Percentiles rank a stretch among this genome's conserved stretches.
These are phyloP conservation scores for Purshia tridentata DNA, from an alignment of 306 rosid genomes.

Conservation along the genomic window DNA sequence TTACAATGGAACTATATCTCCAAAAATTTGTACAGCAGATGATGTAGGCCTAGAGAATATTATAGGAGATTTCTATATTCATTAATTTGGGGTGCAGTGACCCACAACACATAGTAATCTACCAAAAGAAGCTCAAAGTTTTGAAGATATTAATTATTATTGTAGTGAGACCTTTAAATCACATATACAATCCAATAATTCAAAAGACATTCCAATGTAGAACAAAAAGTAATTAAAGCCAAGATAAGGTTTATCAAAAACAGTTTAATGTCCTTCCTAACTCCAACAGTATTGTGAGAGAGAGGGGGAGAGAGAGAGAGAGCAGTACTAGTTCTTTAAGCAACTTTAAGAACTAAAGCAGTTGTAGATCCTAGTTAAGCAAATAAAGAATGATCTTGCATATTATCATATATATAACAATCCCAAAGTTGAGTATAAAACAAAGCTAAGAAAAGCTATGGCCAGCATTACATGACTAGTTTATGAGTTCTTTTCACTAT, in stretches of 20 bases:
- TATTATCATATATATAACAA: conserved; percentile 27
- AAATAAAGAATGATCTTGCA: conserved; percentile 20
- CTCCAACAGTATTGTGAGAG: background rate
- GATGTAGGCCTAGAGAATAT: background rate
- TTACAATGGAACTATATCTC: background rate
- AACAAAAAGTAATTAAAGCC: conserved; percentile 2
- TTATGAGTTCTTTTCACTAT: background rate
- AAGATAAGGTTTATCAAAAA: conserved; percentile 13
- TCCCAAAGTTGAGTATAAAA: conserved; percentile 36
- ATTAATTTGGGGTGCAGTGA: conserved; percentile 1
- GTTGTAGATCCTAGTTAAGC: conserved; percentile 31
- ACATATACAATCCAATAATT: background rate
- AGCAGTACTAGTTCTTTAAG: conserved; percentile 12
- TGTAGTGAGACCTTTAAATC: background rate
- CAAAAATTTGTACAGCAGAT: background rate
- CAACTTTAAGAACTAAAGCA: conserved; percentile 18
- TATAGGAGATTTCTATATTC: background rate
- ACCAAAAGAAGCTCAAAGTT: background rate
- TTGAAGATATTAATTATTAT: background rate
- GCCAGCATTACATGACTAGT: background rate
- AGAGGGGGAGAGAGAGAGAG: conserved; percentile 16
- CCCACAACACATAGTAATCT: background rate
- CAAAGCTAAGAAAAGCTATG: conserved; percentile 14
- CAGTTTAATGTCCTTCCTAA: conserved; percentile 13
- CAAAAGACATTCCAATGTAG: background rate